Conservation (phyloP, 1,139 yeast genomes). For the Arxiozyma telluris region DNA sequence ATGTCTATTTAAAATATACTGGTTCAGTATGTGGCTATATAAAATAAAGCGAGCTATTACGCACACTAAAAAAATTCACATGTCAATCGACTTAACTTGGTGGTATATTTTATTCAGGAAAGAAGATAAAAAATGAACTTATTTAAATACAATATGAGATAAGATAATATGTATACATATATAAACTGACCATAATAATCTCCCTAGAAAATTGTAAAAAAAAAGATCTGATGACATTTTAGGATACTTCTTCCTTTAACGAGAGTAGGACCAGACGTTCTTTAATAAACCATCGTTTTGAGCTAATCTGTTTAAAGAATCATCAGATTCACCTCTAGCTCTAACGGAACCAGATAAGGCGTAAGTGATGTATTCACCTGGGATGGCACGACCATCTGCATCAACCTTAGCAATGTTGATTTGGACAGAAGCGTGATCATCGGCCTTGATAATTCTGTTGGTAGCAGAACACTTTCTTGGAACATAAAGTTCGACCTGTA, state of each 20-base stretch:
- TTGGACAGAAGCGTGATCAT: slow-evolving; percentile 99
- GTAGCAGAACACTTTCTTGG: slow-evolving; percentile 99
- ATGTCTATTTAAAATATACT: background rate
- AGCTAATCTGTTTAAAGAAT: slow-evolving; percentile 98
- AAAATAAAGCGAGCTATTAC: background rate
- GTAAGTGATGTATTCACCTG: slow-evolving; percentile 88
- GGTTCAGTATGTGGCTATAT: background rate
- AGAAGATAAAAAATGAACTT: background rate
- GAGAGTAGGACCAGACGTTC: slow-evolving; percentile 99
- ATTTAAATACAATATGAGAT: background rate
- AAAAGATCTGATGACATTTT: background rate
- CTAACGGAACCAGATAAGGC: slow-evolving; percentile 95
- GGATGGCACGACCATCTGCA: slow-evolving; percentile 91
- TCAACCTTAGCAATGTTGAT: slow-evolving; percentile 81
- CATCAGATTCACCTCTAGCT: slow-evolving; percentile 92
- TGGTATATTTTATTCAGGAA: background rate
- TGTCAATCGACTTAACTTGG: background rate
- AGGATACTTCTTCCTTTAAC: slow-evolving; percentile 43
- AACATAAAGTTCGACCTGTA: slow-evolving; percentile 97
- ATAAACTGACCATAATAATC: background rate
- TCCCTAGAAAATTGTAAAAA: background rate
- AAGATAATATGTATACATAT: background rate
- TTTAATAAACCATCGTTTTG: slow-evolving; percentile 97
- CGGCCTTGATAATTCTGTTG: slow-evolving; percentile 99
- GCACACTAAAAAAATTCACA: too few species aligned